phyloP scores from a whole-genome alignment of 305 asterid genomes.

The Fraxinus greggii region DNA sequence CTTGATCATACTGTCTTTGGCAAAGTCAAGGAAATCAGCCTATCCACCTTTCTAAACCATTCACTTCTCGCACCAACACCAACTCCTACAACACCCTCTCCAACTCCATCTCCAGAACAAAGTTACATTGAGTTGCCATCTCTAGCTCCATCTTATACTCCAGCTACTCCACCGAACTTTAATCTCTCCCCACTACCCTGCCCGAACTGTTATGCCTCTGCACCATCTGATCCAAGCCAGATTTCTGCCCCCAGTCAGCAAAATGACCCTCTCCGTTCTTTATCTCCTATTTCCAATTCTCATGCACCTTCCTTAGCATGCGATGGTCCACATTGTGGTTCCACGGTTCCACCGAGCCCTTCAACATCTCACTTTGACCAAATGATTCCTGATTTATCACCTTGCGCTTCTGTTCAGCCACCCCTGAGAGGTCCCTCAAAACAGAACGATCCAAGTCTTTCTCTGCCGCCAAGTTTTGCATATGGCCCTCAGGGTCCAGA shows the following conservation, averaged over 20 bases:
- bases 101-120: constrained; percentile 33
- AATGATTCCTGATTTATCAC: constrained; percentile 35
- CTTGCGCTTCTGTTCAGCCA: constrained; percentile 33
- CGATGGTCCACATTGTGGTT: constrained; percentile 28
- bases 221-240: constrained; percentile 34
- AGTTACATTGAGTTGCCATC: constrained; percentile 33
- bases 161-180: constrained; percentile 36
- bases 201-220: constrained; percentile 30
- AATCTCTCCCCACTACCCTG: constrained; percentile 33
- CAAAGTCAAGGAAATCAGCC: constrained; percentile 71
- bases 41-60: constrained; percentile 65
- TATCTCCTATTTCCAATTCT: constrained; percentile 32
- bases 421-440: constrained; percentile 30
- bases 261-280: constrained; percentile 26
- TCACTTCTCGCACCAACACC: constrained; percentile 41
- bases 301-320: constrained; percentile 36
- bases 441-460: constrained; percentile 34
- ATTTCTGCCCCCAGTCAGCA: constrained; percentile 35
- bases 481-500: constrained; percentile 23
- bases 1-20: constrained; percentile 81
- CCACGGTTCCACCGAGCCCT: constrained; percentile 41
- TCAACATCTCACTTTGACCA: constrained; percentile 27
- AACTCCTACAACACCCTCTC: constrained; percentile 26
- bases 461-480: constrained; percentile 42
- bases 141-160: constrained; percentile 42